Base-by-base conservation (phyloP, 2,329 filamentous ascomycete species). In the Curvularia sp. region DNA sequence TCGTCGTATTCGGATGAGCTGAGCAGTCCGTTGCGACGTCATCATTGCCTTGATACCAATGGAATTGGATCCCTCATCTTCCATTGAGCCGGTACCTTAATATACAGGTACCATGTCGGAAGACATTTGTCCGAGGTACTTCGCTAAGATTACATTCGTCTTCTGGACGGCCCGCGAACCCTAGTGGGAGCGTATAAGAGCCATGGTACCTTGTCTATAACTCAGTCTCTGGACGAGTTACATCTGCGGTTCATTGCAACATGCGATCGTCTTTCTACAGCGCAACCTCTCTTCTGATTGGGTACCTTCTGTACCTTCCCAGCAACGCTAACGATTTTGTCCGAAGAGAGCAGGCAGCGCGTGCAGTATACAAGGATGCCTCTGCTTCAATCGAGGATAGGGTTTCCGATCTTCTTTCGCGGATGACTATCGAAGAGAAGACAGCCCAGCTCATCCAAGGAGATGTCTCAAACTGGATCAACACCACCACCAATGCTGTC, bases 351-450 rank as follows among this genome's bases (percentile, higher is more conserved):
- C 59, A 67, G 47, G 69, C 71, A 18, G 61, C 63, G 36, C 72
- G 74, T 62, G 74, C 73, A 21, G 73, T 69, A 5, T 91, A 90
- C 81, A 90, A 89, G 71, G 80, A 91, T 70, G 78, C 87, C 5
- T 80, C 80, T 55, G 85, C 87, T 5, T 78, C 85, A 7, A 80
- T 91, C 13, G 86, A 90, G 50, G 84, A 83, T 49, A 82, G 90
- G 58, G 84, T 92, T 10, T 74, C 83, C 9, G 89, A 92, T 72
- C 82, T 93, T 5, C 77, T 93, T 51, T 84, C 84, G 12, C 84
- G 87, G 23, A 93, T 93, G 90, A 91, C 87, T 0, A 83, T 91
- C 53, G 82, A 89, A 68, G 90, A 93, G 59, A 93, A 93, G 78
- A 84, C 86, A 43, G 83, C 87, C 1, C 90, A 92, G 72, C 79